These are phyloP conservation scores for Teunomyces panamensis DNA, from an alignment of 805 yeast species.

Conservation along the genomic window DNA sequence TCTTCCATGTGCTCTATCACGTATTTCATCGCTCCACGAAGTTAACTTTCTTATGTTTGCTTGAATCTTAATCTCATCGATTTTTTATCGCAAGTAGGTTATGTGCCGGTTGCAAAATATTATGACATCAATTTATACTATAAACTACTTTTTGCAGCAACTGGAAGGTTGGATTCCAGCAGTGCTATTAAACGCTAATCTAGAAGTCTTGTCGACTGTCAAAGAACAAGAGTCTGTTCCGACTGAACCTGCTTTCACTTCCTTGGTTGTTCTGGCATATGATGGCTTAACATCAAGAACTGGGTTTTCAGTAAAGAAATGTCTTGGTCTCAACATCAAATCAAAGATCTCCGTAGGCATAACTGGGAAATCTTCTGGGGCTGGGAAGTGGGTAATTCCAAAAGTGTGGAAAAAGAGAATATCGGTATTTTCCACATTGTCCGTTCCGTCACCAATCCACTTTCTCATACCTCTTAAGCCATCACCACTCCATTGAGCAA, in stretches of 20 bases:
- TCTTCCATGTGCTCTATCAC: constrained; percentile 97
- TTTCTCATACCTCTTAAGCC: constrained; percentile 63
- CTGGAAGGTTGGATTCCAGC: constrained; percentile 27
- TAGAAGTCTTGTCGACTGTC: constrained; percentile 46
- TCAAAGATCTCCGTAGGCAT: constrained; percentile 86
- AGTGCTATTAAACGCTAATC: constrained; percentile 47
- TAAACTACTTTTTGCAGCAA: constrained; percentile 8
- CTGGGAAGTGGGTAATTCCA: constrained; percentile 83
- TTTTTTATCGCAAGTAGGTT: not conserved
- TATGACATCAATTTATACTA: not conserved
- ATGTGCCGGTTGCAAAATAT: constrained; percentile 2
- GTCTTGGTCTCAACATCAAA: constrained; percentile 71
- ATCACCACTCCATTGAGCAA: constrained; percentile 72
- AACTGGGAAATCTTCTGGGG: constrained; percentile 86
- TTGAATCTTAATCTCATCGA: not conserved
- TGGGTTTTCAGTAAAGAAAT: constrained; percentile 76
- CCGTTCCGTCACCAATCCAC: constrained; percentile 65
- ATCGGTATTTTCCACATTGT: constrained; percentile 62
- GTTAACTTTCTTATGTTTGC: no score
- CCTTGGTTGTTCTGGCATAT: constrained; percentile 38
- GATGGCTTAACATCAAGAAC: constrained; percentile 73
- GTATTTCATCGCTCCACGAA: constrained; percentile 60
- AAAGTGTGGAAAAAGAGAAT: constrained; percentile 77
- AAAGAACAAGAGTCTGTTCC: constrained; percentile 36
- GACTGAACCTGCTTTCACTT: constrained; percentile 36